Evolutionary conservation across 306 rosid genomes (phyloP).

Genomic region (Castanea mollissima): DNA sequence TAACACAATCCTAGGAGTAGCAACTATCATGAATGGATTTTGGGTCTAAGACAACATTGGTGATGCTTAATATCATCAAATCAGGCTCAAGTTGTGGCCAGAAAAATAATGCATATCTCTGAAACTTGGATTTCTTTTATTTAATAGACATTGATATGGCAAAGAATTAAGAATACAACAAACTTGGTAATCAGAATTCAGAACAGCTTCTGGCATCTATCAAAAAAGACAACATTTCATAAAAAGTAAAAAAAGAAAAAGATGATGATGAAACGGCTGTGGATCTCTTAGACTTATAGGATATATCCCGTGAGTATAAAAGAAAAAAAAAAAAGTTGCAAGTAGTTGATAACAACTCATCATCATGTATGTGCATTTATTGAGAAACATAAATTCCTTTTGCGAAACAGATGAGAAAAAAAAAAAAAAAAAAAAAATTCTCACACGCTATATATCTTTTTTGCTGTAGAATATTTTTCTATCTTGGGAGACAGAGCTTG

Average conservation of each 20-base stretch:
- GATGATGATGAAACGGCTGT: not conserved
- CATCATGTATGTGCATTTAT: not conserved
- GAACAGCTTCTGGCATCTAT: not conserved
- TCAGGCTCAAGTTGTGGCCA: no score
- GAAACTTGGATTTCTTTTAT: no score
- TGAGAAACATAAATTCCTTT: not conserved
- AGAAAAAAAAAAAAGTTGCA: not conserved
- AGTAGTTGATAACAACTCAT: not conserved
- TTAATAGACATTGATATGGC: no score
- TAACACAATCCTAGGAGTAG: not conserved
- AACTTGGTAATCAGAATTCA: not conserved
- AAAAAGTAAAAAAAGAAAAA: not conserved
- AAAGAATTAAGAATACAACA: no score
- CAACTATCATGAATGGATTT: no score
- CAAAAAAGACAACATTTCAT: not conserved
- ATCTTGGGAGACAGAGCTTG: not conserved
- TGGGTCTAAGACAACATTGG: no score
- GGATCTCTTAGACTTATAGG: not conserved
- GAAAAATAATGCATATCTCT: no score
- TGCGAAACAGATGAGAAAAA: not conserved
- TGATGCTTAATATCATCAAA: no score
- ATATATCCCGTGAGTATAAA: not conserved
- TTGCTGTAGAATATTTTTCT: not conserved
- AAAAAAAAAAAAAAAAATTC: no score
- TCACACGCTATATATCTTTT: not conserved